These are phyloP conservation scores for Monascus purpureus DNA, from an alignment of 495 filamentous ascomycete species.

Conservation along the genomic window DNA sequence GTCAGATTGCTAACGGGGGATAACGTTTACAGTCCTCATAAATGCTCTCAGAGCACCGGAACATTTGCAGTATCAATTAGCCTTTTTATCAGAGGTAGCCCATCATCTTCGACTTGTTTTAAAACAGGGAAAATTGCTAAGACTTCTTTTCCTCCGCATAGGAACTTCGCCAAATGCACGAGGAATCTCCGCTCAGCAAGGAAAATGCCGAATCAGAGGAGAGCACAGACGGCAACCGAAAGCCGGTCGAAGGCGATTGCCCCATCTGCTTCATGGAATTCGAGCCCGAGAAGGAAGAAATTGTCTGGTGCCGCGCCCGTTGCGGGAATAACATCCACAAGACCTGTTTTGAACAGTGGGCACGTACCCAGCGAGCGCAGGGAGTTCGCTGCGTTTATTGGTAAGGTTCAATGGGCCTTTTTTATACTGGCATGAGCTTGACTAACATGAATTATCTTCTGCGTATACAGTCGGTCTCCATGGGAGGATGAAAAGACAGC, in stretches of 20 bases:
- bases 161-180: conserved; percentile 44
- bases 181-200: conserved; percentile 19
- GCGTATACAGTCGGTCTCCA: conserved; percentile 33
- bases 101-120: neutral
- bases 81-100: conserved; percentile 43
- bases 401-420: conserved; percentile 15
- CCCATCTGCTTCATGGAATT: conserved; percentile 68
- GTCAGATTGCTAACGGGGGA: no score
- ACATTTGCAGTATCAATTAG: conserved; percentile 60
- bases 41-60: conserved; percentile 49
- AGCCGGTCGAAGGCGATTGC: conserved; percentile 58
- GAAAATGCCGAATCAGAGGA: conserved; percentile 7
- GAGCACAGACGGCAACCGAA: conserved; percentile 35
- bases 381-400: conserved; percentile 56
- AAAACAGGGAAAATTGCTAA: neutral
- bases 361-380: conserved; percentile 32
- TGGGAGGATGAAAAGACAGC: conserved; percentile 44
- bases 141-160: conserved; percentile 5
- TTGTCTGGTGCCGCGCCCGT: conserved; percentile 56
- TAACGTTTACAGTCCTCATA: conserved; percentile 37
- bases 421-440: neutral
- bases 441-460: conserved; percentile 1
- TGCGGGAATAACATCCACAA: conserved; percentile 74
- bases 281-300: conserved; percentile 36
- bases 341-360: conserved; percentile 60